Evolutionary conservation across 345 rosid genomes (phyloP), one percentile per base, ranked within the genome.

Genomic region (Xanthoceras sorbifolium): DNA sequence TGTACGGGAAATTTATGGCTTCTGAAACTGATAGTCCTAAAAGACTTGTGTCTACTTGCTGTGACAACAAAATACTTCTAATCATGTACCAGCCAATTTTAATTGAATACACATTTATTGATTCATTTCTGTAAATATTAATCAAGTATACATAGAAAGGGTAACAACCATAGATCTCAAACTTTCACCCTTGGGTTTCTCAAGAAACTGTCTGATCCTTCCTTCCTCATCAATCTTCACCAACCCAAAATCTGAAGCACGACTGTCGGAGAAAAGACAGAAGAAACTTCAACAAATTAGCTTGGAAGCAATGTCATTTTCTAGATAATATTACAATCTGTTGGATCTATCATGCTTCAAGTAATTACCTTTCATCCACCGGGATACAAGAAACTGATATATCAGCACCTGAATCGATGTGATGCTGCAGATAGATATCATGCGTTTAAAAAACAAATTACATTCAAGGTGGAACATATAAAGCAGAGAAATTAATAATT

Each of bases 201-300:
- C 97, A 38, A 83, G 84, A 78, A 94, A 92, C 14, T 88, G 87
- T 29, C 54, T 79, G 26, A 94, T 87, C 82, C 83, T 81, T 62
- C 94, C 93, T n/a, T 83, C 79, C 79, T 82, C 83, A 31, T 91
- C 91, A 26, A 88, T 86, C 89, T 94, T 94, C 77, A 94, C 85
- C 88, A 91, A 66, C 78, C 94, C 97, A 74, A 81, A 94, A 79
- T 91, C 92, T 1, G 95, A 89, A 71, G 94, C 94, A 54, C 91
- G 96, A 72, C 94, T 89, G 83, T 83, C 80, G 69, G 66, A 78
- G 71, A 67, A 54, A 71, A 73, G 20, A 71, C 36, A 75, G 22
- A 61, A 38, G 28, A 42, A 22, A 29, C 38, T 65, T 63, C 44
- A 71, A 71, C 46, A 23, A 62, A 76, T 36, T 2, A 65, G 28